Evolutionary conservation across 2,329 filamentous ascomycete species (phyloP).

Genomic region (Thelonectria olida): DNA sequence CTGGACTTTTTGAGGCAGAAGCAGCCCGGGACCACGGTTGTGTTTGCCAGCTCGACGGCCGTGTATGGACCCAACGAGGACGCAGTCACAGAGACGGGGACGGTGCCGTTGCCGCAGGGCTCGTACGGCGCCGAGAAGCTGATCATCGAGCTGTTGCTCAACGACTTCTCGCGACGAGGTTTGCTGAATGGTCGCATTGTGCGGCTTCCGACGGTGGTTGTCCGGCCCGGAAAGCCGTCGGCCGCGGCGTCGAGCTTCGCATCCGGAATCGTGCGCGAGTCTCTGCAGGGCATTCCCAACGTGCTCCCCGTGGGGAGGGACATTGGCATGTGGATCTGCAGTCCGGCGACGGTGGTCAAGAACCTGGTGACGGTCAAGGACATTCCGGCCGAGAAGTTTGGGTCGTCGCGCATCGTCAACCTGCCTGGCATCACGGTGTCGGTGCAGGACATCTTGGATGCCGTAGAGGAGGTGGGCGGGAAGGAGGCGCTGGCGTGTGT

Average conservation of each 20-base stretch:
- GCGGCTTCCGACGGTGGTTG: slow-evolving; percentile 68
- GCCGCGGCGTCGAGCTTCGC: slow-evolving; percentile 69
- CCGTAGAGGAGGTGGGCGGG: slow-evolving; percentile 58
- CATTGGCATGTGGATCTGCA: slow-evolving; percentile 62
- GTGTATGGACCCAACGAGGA: slow-evolving; percentile 58
- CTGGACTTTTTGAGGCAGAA: slow-evolving; percentile 59
- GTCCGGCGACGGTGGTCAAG: slow-evolving; percentile 57
- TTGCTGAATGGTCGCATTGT: slow-evolving; percentile 66
- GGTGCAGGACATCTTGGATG: slow-evolving; percentile 62
- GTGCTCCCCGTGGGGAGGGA: slow-evolving; percentile 56
- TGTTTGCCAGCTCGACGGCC: slow-evolving; percentile 68
- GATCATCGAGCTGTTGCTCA: slow-evolving; percentile 60
- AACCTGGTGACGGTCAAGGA: slow-evolving; percentile 58
- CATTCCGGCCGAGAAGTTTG: slow-evolving; percentile 50
- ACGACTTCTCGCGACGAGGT: slow-evolving; percentile 54
- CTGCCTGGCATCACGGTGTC: slow-evolving; percentile 62
- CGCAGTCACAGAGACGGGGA: slow-evolving; percentile 29
- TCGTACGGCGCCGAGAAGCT: slow-evolving; percentile 71
- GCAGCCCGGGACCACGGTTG: slow-evolving; percentile 60
- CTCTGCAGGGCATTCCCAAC: slow-evolving; percentile 56
- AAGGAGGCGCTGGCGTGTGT: slow-evolving; percentile 54
- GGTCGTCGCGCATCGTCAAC: slow-evolving; percentile 56
- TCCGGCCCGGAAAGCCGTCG: slow-evolving; percentile 68
- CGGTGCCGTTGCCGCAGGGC: slow-evolving; percentile 58
- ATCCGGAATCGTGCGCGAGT: slow-evolving; percentile 69